Base-by-base conservation (phyloP, 352 stramenopile genomes). In the Pythium dissimile region DNA sequence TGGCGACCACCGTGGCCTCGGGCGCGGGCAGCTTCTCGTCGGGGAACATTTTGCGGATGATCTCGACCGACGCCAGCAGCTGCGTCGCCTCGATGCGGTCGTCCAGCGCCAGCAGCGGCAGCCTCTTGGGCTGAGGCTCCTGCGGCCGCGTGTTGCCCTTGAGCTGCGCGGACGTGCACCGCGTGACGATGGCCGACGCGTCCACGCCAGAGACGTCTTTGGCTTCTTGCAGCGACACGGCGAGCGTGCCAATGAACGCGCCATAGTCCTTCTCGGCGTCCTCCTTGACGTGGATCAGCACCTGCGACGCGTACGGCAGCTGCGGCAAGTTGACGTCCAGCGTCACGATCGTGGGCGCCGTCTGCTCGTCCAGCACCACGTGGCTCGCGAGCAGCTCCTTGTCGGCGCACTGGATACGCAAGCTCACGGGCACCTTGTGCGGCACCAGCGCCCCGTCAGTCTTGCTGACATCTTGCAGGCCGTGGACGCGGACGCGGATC, bases 251-350 rank as follows among this genome's bases (percentile, higher is more conserved):
- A 15, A 84, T 71, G 62, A 79, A 86, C 53, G 74, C 54, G 8
- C n/a, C n/a, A n/a, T 54, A 54, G 11, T 64, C 62, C 24, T 54
- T 68, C n/a, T 39, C 30, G 28, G 31, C 15, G 23, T 79, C 63
- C 31, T 86, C 75, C 58, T 71, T 70, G 18, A 91, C 50, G 45
- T 86, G 81, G 45, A 91, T 55, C 20, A 89, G 58, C 43, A 89
- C 76, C 45, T 79, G 78, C 37, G 78, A 74, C 27, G 77, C 77
- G 46, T 81, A 77, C 39, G 54, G 45, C 20, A 83, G 61, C 20
- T 75, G 54, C 16, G 80, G 80, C 56, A 95, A 57, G 54, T 88
- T 83, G 39, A 86, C 70, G 60, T 93, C 76, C 13, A 93, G 83
- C 56, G 75, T 75, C 11, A 89, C 71, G 23, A 76, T 70, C 37